phyloP scores from a whole-genome alignment of 495 filamentous ascomycete species.

The Penicillium manginii region DNA sequence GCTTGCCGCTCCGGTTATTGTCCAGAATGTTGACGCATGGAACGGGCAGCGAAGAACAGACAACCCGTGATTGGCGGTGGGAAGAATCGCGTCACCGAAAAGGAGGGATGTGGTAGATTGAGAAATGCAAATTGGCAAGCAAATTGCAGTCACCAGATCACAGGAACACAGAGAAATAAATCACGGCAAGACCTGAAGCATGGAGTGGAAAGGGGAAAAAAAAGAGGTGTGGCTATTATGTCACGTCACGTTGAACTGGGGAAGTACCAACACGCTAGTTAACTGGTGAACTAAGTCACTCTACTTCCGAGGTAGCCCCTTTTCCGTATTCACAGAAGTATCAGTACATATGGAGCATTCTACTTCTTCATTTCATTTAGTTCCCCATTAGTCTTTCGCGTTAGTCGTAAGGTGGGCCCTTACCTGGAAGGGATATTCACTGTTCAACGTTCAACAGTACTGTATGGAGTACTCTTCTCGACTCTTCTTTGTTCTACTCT shows the following conservation, averaged over 20 bases:
- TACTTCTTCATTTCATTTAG: too few relatives aligned
- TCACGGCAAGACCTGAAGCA: neutral
- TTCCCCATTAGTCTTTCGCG: too few relatives aligned
- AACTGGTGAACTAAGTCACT: too few relatives aligned
- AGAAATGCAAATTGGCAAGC: constrained; percentile 10
- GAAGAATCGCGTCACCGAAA: constrained; percentile 3
- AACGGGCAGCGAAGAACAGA: constrained; percentile 34
- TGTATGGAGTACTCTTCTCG: neutral
- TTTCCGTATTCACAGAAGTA: too few relatives aligned
- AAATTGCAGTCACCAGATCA: neutral
- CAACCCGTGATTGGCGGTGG: constrained; percentile 34
- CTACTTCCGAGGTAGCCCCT: too few relatives aligned
- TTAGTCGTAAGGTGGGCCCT: too few relatives aligned
- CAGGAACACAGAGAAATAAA: neutral
- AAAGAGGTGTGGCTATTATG: constrained; percentile 19
- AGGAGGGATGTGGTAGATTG: neutral
- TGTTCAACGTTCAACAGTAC: neutral
- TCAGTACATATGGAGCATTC: too few relatives aligned
- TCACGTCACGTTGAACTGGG: constrained; percentile 16
- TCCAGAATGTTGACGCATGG: constrained; percentile 59
- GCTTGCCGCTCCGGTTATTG: constrained; percentile 58
- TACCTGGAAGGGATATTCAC: constrained; percentile 10
- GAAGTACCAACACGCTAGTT: too few relatives aligned
- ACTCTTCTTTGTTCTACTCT: too few relatives aligned
- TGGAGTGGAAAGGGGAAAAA: constrained; percentile 17